Base-by-base conservation (phyloP, 257 asterid genomes). In the Haberlea rhodopensis region DNA sequence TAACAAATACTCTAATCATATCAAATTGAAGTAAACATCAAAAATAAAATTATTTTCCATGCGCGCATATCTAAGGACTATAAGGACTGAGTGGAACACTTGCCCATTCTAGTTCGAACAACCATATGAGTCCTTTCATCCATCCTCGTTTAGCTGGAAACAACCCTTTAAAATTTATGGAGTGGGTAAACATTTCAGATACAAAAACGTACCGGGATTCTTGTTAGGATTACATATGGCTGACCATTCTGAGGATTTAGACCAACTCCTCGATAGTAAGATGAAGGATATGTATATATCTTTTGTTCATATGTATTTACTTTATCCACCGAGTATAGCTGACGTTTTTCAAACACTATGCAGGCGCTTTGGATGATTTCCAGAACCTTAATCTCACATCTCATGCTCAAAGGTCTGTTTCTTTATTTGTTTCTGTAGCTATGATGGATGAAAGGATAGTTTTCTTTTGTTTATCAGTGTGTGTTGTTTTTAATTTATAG, bases 301-400 rank as follows among this genome's bases (percentile, higher is more conserved):
- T 46, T 15, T 27, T 8, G 20, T n/a, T 18, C 64, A 2, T 19
- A 5, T 21, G 28, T 54, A 31, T 60, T 11, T 53, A n/a, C n/a
- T 46, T 22, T 19, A 26, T 21, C 4, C 19, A 20, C 65, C 24
- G 57, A 63, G 7, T 24, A 5, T 43, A 9, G 20, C 6, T 53
- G 40, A 10, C 16, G 7, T 6, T 58, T 53, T 34, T 11, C 23
- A 55, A 66, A 68, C 65, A 22, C 63, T 62, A 70, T 80, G 63
- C 89, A 94, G 99, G 97, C 78, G 99, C 99, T 78, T 77, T 94
- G 88, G 97, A 94, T 88, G 99, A 94, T 86, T 94, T 94, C 72
- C 96, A 88, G 88, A 86, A 66, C 80, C 89, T 90, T 78, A 90
- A 90, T 76, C 86, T 94, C 69, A 31, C 87, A 65, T 74, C 96